phyloP scores from a whole-genome alignment of 495 filamentous ascomycete genomes.

The Mycothermus thermophilus region DNA sequence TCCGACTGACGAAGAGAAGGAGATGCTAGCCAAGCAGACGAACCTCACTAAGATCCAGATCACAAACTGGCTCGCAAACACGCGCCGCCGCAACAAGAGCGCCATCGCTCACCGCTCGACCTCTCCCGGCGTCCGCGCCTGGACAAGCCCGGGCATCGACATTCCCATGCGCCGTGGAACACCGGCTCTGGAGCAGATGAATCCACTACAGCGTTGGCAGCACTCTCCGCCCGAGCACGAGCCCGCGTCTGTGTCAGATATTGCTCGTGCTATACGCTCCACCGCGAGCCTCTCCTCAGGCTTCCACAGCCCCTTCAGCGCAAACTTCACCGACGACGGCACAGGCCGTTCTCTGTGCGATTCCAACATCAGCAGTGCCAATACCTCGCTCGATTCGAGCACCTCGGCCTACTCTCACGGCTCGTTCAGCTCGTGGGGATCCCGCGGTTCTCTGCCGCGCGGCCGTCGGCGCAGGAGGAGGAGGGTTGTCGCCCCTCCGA shows the following conservation, averaged over 20 bases:
- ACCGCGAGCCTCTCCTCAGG: constrained; percentile 37
- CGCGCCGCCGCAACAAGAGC: constrained; percentile 62
- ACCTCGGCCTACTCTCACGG: constrained; percentile 58
- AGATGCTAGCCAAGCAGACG: constrained; percentile 54
- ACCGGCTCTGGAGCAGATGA: constrained; percentile 48
- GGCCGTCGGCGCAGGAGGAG: constrained; percentile 59
- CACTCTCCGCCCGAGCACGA: constrained; percentile 78
- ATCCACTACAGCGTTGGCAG: constrained; percentile 76
- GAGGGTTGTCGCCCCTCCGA: constrained; percentile 26
- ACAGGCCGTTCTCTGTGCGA: constrained; percentile 56
- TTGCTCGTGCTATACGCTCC: constrained; percentile 59
- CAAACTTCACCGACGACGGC: constrained; percentile 47
- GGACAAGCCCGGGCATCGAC: constrained; percentile 44
- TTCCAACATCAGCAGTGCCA: constrained; percentile 58
- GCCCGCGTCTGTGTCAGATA: constrained; percentile 65
- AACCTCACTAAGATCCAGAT: constrained; percentile 66
- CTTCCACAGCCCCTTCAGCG: constrained; percentile 38
- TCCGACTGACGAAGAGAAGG: constrained; percentile 68
- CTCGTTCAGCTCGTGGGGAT: constrained; percentile 53
- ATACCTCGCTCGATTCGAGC: constrained; percentile 56
- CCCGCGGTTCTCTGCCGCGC: constrained; percentile 41
- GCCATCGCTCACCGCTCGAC: constrained; percentile 39
- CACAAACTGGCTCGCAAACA: constrained; percentile 78
- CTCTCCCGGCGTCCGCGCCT: constrained; percentile 40
- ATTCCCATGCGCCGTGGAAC: constrained; percentile 43